These are phyloP conservation scores for Backusella parvicylindrica DNA, from an alignment of 192 early-diverging fungal genomes.

Conservation along the genomic window DNA sequence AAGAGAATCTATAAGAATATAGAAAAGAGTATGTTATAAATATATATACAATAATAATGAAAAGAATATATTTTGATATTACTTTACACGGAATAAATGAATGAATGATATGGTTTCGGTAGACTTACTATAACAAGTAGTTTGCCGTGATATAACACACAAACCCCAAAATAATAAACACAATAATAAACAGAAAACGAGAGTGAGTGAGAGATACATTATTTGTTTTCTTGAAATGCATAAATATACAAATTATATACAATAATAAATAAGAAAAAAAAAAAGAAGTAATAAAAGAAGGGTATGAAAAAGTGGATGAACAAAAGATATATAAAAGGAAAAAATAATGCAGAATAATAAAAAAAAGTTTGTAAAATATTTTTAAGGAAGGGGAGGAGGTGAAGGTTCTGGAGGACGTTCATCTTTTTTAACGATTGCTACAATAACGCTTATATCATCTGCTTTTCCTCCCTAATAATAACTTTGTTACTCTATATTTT, in stretches of 20 bases:
- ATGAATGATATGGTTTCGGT: background rate
- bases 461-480: constrained; percentile 87
- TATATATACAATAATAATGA: no score
- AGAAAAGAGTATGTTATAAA: background rate
- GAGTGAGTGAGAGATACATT: background rate
- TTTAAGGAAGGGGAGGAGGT: constrained; percentile 7
- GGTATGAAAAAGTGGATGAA: background rate
- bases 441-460: constrained; percentile 90
- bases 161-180: background rate
- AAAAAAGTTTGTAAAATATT: background rate
- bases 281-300: background rate
- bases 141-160: background rate
- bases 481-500: background rate
- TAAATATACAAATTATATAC: constrained; percentile 6
- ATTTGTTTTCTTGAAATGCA: background rate
- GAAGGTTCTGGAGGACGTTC: constrained; percentile 59
- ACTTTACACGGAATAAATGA: background rate
- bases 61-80: no score
- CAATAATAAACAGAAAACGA: background rate
- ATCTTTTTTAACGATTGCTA: constrained; percentile 74
- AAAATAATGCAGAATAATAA: constrained; percentile 1
- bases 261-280: background rate
- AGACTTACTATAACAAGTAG: background rate
- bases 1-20: background rate
- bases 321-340: background rate